Evolutionary conservation across 441 rosid genomes (phyloP), one percentile per base, ranked within the genome.

Genomic region (Erodium texanum): DNA sequence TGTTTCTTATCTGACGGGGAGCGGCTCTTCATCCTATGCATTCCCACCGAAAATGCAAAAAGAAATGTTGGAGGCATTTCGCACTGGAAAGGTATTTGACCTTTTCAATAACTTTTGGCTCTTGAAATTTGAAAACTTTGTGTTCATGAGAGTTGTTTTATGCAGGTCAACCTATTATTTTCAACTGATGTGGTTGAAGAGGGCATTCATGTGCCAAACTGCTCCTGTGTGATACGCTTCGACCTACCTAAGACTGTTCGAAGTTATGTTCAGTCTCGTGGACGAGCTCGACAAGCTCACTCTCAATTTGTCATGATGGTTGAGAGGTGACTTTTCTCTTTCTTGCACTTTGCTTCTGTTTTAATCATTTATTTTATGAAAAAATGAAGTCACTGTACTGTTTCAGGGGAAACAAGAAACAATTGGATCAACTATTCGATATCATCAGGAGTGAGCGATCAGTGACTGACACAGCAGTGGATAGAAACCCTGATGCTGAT

Each of bases 221-320:
- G 93, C 83, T 84, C 88, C 5, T 83, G 74, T 75, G 87, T 86
- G 59, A 74, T 91, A 73, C 84, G 91, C 32, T 91, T 89, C 79
- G 96, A 93, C 82, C 83, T 91, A 73, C 99, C 99, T 27, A 86
- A 89, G 88, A 82, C 97, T 34, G 93, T 84, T 61, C 75, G 85
- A 41, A 86, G 96, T 80, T 93, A 93, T 76, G 72, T 87, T 61
- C 96, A 83, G 69, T 89, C 92, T 76, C 87, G 93, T 34, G 90
- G 96, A 68, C 87, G 85, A 76, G 96, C 96, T 69, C 82, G 90
- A 74, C 83, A 84, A 76, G 72, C 76, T 79, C 76, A 75, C 76
- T 88, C 95, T 65, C 81, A 80, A 65, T 89, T 83, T 71, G 72
- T 91, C 67, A 75, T 80, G 71, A 87, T 93, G 92, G 87, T 93